Percentiles rank a stretch among this genome's conserved stretches.
phyloP scores from a whole-genome alignment of 148 eudicot species.

The Vaccinium vitisidaea region DNA sequence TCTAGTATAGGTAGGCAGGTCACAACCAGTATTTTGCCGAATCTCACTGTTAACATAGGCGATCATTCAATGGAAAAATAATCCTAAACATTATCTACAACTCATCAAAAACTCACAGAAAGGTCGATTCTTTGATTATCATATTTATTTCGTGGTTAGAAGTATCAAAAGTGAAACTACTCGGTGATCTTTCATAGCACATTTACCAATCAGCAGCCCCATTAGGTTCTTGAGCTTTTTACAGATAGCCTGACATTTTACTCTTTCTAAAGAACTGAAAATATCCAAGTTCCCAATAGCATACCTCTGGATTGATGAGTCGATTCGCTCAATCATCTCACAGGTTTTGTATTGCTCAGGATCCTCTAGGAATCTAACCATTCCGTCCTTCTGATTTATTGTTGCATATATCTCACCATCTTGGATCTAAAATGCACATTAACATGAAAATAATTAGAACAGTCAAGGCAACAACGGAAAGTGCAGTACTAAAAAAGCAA shows the following conservation, averaged over 20 bases:
- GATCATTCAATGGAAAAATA: background rate
- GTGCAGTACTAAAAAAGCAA: background rate
- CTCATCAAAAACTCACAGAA: background rate
- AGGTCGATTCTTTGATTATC: background rate
- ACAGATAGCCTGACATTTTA: background rate
- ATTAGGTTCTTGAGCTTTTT: background rate
- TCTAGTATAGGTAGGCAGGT: background rate
- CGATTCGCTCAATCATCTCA: constrained; percentile 84
- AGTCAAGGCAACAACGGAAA: background rate
- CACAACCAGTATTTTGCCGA: background rate
- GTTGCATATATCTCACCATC: constrained; percentile 62
- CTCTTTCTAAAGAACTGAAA: background rate
- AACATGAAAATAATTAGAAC: background rate
- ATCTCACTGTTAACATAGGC: background rate
- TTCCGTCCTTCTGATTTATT: constrained; percentile 98
- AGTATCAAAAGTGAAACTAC: background rate
- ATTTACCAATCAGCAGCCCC: background rate
- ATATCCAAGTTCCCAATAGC: background rate
- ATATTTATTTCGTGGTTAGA: background rate
- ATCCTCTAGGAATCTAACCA: constrained; percentile 95
- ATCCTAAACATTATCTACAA: background rate
- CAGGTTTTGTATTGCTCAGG: constrained; percentile 95
- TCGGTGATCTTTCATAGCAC: background rate
- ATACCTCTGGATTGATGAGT: constrained; percentile 86
- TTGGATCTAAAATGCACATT: constrained; percentile 49